phyloP scores from a whole-genome alignment of 2,329 filamentous ascomycete species.

The Colletotrichum horii region DNA sequence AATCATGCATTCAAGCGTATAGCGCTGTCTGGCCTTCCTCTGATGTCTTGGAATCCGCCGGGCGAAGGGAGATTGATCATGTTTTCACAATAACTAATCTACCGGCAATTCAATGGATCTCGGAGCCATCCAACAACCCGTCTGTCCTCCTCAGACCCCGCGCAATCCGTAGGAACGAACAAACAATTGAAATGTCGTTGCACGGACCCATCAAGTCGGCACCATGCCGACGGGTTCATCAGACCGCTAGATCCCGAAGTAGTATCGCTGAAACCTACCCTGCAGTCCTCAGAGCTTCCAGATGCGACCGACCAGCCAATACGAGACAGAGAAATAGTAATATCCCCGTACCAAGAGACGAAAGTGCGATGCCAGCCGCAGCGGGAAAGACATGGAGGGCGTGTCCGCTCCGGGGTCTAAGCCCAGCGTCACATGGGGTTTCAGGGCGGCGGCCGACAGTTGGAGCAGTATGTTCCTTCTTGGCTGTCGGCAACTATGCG shows the following conservation, averaged over 20 bases:
- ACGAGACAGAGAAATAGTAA: neutral
- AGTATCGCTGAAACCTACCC: neutral
- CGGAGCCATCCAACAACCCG: neutral
- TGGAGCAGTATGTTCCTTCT: neutral
- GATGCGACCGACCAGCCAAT: neutral
- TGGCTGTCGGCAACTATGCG: neutral
- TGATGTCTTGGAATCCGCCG: too few relatives aligned
- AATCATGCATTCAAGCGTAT: too few relatives aligned
- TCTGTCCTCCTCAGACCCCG: neutral
- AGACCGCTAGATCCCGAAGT: neutral
- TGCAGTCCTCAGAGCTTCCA: neutral
- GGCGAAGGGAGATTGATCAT: neutral
- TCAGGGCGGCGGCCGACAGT: neutral
- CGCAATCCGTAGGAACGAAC: neutral
- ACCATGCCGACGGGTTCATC: neutral
- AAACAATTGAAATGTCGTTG: neutral
- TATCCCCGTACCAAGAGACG: neutral
- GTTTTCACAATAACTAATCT: neutral
- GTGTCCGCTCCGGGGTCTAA: neutral
- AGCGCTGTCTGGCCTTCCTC: too few relatives aligned
- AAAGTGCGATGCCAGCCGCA: neutral
- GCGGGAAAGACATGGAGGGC: neutral
- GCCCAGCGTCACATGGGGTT: neutral
- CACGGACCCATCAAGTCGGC: neutral
- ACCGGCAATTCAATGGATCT: neutral